Percentiles rank a stretch among this genome's conserved stretches.
These are phyloP conservation scores for Paecilomyces dactylethromorphus DNA, from an alignment of 2,329 filamentous ascomycete species.

Conservation along the genomic window DNA sequence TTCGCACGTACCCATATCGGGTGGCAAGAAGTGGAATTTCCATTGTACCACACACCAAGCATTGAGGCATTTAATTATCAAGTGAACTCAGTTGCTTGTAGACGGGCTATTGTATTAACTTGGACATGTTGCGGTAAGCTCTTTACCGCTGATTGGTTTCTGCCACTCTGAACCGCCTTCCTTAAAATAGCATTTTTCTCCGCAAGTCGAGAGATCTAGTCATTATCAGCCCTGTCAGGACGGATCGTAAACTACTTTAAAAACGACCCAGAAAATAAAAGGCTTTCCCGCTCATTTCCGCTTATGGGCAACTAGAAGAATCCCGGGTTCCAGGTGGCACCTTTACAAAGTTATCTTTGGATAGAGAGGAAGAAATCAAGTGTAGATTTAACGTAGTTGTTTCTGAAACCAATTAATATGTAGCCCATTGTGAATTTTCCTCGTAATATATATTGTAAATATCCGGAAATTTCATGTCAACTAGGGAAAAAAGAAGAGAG, in stretches of 20 bases:
- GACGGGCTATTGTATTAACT: not conserved
- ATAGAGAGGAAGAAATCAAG: not conserved
- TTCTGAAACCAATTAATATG: not conserved
- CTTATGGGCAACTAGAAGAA: too few species aligned
- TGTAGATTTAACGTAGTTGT: not conserved
- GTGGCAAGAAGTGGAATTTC: not conserved
- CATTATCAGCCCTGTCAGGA: not conserved
- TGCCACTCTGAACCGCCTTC: not conserved
- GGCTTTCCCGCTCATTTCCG: not conserved
- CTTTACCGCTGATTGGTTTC: not conserved
- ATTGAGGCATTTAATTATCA: not conserved
- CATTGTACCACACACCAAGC: not conserved
- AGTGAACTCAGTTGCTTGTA: not conserved
- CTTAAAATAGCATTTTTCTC: not conserved
- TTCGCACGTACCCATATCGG: slow-evolving; percentile 8
- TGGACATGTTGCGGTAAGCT: not conserved
- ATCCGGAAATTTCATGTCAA: not conserved
- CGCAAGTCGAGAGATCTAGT: not conserved
- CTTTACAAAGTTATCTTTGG: not conserved
- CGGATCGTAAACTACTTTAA: not conserved
- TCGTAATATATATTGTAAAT: not conserved
- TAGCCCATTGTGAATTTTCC: not conserved
- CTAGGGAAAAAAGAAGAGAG: not conserved
- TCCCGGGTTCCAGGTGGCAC: not conserved
- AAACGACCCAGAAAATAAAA: not conserved